These are phyloP conservation scores for Phialophora macrospora DNA, from an alignment of 2,329 filamentous ascomycete genomes.

Conservation along the genomic window DNA sequence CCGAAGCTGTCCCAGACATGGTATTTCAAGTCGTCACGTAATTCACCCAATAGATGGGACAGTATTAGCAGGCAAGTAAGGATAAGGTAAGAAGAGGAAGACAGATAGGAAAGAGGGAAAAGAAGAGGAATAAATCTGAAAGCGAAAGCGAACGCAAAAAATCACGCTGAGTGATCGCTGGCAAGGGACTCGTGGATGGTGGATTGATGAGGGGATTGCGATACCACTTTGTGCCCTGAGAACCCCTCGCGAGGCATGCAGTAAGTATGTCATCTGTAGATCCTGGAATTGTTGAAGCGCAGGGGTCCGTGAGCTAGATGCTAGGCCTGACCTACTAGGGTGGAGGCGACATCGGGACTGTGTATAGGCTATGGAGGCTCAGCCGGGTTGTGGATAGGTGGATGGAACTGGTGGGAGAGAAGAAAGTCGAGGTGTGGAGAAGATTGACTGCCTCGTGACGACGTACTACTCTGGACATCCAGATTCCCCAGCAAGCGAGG, in stretches of 20 bases:
- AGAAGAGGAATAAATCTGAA: background rate
- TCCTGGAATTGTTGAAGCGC: conserved; percentile 23
- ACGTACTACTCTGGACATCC: background rate
- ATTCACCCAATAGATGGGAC: too few relatives aligned
- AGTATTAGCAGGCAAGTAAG: too few relatives aligned
- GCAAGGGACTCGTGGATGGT: background rate
- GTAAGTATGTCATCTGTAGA: conserved; percentile 26
- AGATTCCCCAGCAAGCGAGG: background rate
- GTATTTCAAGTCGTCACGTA: background rate
- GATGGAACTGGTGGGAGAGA: background rate
- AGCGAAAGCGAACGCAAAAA: background rate
- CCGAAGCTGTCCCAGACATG: background rate
- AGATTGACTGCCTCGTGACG: background rate
- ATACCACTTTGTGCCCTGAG: background rate
- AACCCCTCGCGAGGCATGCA: background rate
- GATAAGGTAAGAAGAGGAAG: too few relatives aligned
- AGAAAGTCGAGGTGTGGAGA: conserved; percentile 4
- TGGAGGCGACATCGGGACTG: background rate
- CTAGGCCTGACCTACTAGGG: background rate
- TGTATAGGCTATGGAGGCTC: background rate
- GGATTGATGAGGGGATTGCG: background rate
- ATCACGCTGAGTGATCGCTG: background rate
- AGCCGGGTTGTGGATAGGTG: background rate
- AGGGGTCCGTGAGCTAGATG: conserved; percentile 6
- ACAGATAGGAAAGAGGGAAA: background rate